These are phyloP conservation scores for Acacia pycnantha DNA, from an alignment of 331 rosid species.

Conservation along the genomic window DNA sequence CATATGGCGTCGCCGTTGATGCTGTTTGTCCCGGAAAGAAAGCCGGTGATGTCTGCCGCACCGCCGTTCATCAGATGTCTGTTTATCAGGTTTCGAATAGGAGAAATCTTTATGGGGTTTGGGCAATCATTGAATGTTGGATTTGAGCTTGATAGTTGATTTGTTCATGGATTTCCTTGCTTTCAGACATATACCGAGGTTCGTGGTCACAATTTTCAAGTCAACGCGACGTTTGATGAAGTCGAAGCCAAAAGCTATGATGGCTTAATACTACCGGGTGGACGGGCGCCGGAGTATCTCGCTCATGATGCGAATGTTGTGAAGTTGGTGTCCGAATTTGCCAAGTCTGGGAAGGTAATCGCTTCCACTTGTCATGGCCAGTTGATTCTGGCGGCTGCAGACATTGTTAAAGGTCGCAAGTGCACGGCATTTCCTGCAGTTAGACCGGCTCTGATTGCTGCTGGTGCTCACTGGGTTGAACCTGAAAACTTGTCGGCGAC, in stretches of 20 bases:
- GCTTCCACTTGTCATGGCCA: constrained; percentile 63
- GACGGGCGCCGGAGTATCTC: constrained; percentile 77
- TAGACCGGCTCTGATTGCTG: constrained; percentile 50
- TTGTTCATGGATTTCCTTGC: not conserved
- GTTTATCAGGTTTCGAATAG: not conserved
- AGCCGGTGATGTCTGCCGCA: constrained; percentile 58
- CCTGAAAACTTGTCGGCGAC: constrained; percentile 42
- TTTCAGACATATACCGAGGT: constrained; percentile 52
- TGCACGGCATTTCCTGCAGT: constrained; percentile 54
- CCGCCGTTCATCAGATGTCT: constrained; percentile 38
- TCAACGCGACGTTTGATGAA: constrained; percentile 67
- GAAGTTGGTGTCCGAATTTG: constrained; percentile 45
- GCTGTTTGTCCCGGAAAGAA: constrained; percentile 74
- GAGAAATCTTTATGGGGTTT: not conserved
- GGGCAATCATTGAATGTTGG: not conserved
- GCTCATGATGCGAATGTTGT: constrained; percentile 46
- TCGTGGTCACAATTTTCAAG: constrained; percentile 60
- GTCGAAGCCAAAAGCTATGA: constrained; percentile 48
- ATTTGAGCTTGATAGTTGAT: not conserved
- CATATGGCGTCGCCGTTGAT: constrained; percentile 57
- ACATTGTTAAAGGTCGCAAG: constrained; percentile 39
- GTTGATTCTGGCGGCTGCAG: constrained; percentile 74
- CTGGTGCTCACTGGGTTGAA: constrained; percentile 75
- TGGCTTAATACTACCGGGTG: constrained; percentile 65
- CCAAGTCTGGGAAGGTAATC: constrained; percentile 44